These are phyloP conservation scores for Avena insularis DNA, from an alignment of 176 grass and related monocot species.

Conservation along the genomic window DNA sequence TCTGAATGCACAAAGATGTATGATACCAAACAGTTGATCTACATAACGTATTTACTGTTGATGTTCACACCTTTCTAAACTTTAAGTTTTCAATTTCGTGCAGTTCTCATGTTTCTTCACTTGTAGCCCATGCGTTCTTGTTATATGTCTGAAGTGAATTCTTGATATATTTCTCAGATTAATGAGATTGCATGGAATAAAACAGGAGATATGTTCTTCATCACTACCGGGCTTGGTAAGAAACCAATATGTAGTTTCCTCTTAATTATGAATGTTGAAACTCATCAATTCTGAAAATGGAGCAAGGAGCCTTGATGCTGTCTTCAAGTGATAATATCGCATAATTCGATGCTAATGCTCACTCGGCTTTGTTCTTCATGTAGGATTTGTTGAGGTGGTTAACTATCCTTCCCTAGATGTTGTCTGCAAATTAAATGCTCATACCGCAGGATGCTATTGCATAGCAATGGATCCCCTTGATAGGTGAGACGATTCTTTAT, in stretches of 20 bases:
- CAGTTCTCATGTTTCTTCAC: not conserved
- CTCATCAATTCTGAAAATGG: conserved; percentile 28
- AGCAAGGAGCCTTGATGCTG: conserved; percentile 31
- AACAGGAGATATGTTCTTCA: conserved; percentile 98
- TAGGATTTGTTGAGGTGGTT: conserved; percentile 88
- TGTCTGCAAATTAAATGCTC: conserved; percentile 84
- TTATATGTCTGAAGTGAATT: conserved; percentile 39
- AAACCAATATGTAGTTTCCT: conserved; percentile 10
- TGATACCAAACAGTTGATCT: conserved; percentile 28
- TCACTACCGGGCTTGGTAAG: conserved; percentile 95
- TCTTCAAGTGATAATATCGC: conserved; percentile 23
- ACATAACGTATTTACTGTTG: not conserved
- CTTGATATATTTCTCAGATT: conserved; percentile 65
- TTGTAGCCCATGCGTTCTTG: not conserved
- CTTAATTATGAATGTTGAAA: conserved; percentile 1
- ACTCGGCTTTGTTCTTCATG: conserved; percentile 39
- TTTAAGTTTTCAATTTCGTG: conserved; percentile 26
- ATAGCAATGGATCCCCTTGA: conserved; percentile 94
- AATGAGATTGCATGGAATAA: conserved; percentile 99
- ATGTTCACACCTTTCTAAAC: conserved; percentile 33
- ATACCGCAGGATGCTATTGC: conserved; percentile 99
- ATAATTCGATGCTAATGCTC: conserved; percentile 14
- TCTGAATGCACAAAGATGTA: conserved; percentile 28
- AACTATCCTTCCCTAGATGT: conserved; percentile 75
- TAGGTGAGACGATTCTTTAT: conserved; percentile 60